phyloP scores from a whole-genome alignment of 148 eudicot genomes.

The Vaccinium macrocarpon region DNA sequence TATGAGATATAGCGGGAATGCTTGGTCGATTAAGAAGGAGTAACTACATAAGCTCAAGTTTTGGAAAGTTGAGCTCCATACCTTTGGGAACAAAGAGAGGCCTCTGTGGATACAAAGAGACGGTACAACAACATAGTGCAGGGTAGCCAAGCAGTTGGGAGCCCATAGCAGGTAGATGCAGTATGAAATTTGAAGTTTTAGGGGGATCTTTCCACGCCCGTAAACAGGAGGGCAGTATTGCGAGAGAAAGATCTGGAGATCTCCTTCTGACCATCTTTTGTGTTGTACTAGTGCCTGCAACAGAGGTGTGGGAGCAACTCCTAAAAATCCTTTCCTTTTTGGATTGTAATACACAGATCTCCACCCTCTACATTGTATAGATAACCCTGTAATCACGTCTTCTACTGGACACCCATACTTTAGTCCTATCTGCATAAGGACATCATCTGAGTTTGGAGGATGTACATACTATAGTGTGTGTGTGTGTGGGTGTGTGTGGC shows the following conservation, averaged over 20 bases:
- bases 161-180: conserved; percentile 22
- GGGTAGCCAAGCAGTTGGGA: conserved; percentile 21
- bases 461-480: neutral
- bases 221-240: conserved; percentile 21
- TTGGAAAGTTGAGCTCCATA: conserved; percentile 5
- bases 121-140: conserved; percentile 22
- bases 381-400: conserved; percentile 10
- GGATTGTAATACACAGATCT: conserved; percentile 13
- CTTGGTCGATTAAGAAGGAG: neutral
- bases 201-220: conserved; percentile 22
- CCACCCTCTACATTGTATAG: conserved; percentile 4
- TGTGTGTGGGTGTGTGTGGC: neutral
- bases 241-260: conserved; percentile 25
- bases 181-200: conserved; percentile 21
- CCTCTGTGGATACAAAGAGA: conserved; percentile 16
- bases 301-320: conserved; percentile 19
- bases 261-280: conserved; percentile 21
- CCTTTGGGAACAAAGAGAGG: conserved; percentile 30
- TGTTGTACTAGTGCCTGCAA: neutral
- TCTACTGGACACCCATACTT: conserved; percentile 20
- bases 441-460: neutral
- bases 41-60: neutral
- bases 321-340: neutral
- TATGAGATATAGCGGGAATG: neutral
- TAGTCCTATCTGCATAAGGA: conserved; percentile 17